A percentile compares a stretch with the other conserved stretches of the same genome.
These are phyloP conservation scores for Ceratocystis eucalypticola DNA, from an alignment of 2,329 filamentous ascomycete species.

Conservation along the genomic window DNA sequence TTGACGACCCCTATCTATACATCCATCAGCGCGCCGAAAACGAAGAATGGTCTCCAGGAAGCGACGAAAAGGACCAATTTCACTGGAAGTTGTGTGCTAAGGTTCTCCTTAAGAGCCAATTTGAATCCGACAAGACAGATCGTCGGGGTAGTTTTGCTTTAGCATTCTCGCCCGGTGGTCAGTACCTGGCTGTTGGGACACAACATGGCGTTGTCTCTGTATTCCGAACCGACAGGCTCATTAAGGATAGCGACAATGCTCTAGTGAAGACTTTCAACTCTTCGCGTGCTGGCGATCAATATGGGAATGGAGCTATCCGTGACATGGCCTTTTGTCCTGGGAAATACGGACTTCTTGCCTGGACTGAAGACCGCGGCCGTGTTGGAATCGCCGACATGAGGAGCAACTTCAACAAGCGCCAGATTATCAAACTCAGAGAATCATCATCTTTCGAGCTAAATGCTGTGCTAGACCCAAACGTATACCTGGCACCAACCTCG, in stretches of 20 bases:
- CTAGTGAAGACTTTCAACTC: constrained; percentile 66
- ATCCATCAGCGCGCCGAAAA: constrained; percentile 51
- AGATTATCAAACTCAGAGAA: constrained; percentile 54
- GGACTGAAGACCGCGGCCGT: constrained; percentile 76
- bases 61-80: constrained; percentile 23
- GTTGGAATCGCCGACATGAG: constrained; percentile 63
- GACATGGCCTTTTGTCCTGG: constrained; percentile 87
- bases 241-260: constrained; percentile 37
- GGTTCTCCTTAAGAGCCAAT: constrained; percentile 46
- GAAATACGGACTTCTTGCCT: constrained; percentile 79
- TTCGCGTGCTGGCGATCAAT: constrained; percentile 53
- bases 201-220: constrained; percentile 70
- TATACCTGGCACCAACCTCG: not conserved
- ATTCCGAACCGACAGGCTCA: constrained; percentile 45
- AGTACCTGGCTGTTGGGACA: constrained; percentile 60
- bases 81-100: constrained; percentile 40
- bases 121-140: constrained; percentile 39
- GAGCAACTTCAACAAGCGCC: constrained; percentile 50
- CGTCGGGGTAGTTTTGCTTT: constrained; percentile 61
- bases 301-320: constrained; percentile 57
- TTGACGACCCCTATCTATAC: constrained; percentile 76
- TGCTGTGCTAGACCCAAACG: not conserved
- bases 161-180: constrained; percentile 59
- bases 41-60: constrained; percentile 22
- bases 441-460: constrained; percentile 22